Evolutionary conservation across 148 eudicot genomes (phyloP), one percentile per base, ranked within the genome.

Genomic region (Chenopodium quinoa): DNA sequence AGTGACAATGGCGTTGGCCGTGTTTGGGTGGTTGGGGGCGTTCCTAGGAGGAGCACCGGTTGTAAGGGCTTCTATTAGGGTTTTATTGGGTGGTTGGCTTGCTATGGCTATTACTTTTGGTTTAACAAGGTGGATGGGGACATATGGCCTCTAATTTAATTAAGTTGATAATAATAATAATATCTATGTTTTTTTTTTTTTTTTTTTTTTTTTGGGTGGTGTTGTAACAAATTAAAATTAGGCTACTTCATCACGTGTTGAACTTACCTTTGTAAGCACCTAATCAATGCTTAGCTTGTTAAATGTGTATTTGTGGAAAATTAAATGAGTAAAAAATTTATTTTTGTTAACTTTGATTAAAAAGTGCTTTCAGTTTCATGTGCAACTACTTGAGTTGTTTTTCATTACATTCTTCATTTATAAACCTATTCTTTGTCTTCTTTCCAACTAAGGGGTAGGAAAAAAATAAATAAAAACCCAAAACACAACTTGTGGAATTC

Each of bases 81-180:
- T 88, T 63, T 70, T 88, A 68, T 12, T 85, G 58, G 88, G 90
- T 52, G 90, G 90, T 34, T 88, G 90, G 90, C 40, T 71, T 62
- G 90, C 90, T 27, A 88, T 88, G 90, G 88, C 83, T 23, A 71
- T 85, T 72, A 88, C 90, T 19, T 88, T 88, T 83, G 90, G 90
- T 25, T 83, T 85, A 34, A 88, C 88, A 32, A 88, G 77, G 71
- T 76, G 25, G 80, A 76, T 82, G 27, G 84, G 76, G 27, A 56
- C 80, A 69, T 37, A n/a, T 68, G 80, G 48, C 22, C 58, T 76
- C 9, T 82, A 73, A 75, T 6, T 23, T 82, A 73, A 75, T 6
- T 23, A 10, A 37, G 29, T 37, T 34, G 6, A 34, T 44, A 44
- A 44, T 17, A 70, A 31, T 31, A 31, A 70, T 37, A 7, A 2